These are phyloP conservation scores for Penicillium coprophilum DNA, from an alignment of 495 filamentous ascomycete genomes.

Conservation along the genomic window DNA sequence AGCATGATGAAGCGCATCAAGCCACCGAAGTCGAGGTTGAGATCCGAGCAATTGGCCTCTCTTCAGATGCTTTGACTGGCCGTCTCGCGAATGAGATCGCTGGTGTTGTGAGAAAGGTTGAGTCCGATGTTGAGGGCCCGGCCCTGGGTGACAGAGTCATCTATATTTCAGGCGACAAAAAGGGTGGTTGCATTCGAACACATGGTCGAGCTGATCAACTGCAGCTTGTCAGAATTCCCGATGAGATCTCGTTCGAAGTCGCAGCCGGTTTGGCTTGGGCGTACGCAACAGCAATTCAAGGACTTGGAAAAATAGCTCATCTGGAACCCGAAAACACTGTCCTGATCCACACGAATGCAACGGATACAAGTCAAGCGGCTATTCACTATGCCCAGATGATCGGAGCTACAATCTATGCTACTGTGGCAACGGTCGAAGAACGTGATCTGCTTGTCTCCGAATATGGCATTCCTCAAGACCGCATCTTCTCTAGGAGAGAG, in stretches of 20 bases:
- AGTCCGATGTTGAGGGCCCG: constrained; percentile 6
- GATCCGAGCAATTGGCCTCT: constrained; percentile 17
- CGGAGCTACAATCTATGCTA: constrained; percentile 43
- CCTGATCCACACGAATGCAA: constrained; percentile 52
- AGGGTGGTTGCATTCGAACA: constrained; percentile 15
- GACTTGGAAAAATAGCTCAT: constrained; percentile 33
- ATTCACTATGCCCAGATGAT: constrained; percentile 43
- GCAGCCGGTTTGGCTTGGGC: constrained; percentile 34
- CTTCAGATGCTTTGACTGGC: background rate
- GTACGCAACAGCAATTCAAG: constrained; percentile 30
- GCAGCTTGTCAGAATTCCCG: constrained; percentile 20
- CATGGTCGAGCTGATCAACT: constrained; percentile 15
- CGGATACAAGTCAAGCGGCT: constrained; percentile 48
- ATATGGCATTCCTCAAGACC: constrained; percentile 40
- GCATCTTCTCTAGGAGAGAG: constrained; percentile 52
- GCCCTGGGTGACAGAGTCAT: constrained; percentile 24
- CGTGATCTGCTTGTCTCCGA: constrained; percentile 31
- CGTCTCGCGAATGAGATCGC: constrained; percentile 17
- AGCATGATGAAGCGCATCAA: background rate
- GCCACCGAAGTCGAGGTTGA: constrained; percentile 19
- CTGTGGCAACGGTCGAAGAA: constrained; percentile 46
- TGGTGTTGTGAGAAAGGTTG: constrained; percentile 18
- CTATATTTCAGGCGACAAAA: constrained; percentile 7
- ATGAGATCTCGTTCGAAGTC: constrained; percentile 16
- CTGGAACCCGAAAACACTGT: constrained; percentile 30